These are phyloP conservation scores for Cladosporium sp. DNA, from an alignment of 2,329 filamentous ascomycete genomes.

Conservation along the genomic window DNA sequence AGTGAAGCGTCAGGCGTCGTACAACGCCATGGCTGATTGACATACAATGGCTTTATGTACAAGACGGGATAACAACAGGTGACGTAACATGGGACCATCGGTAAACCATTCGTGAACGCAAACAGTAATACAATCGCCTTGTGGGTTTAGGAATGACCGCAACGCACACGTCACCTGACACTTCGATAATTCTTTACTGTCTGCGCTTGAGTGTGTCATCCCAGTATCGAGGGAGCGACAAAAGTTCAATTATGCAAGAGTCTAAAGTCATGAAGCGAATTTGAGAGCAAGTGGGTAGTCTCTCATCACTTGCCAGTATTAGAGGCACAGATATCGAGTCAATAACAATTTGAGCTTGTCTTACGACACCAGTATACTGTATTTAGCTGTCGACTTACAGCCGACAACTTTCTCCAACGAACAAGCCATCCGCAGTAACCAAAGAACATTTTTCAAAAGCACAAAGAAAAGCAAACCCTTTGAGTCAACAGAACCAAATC, in stretches of 20 bases:
- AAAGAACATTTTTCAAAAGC: not conserved
- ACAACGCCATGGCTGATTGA: not conserved
- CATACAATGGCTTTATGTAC: not conserved
- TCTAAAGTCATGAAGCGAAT: not conserved
- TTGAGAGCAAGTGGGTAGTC: not conserved
- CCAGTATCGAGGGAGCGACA: not conserved
- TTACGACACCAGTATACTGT: not conserved
- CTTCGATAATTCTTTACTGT: not conserved
- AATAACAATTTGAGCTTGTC: not conserved
- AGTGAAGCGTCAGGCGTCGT: not conserved
- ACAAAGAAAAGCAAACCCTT: not conserved
- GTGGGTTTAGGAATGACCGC: not conserved
- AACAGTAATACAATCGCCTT: not conserved
- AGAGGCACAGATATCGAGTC: not conserved
- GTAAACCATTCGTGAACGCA: not conserved
- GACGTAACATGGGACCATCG: not conserved
- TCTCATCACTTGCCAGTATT: not conserved
- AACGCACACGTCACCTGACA: not conserved
- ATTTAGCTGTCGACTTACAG: not conserved
- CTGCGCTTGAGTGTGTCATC: not conserved
- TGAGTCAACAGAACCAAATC: not conserved
- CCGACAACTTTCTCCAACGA: not conserved
- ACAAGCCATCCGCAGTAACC: not conserved
- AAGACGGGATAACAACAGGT: not conserved
- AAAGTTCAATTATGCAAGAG: not conserved